phyloP scores from a whole-genome alignment of 2,329 filamentous ascomycete species.

The Beauveria bassiana region DNA sequence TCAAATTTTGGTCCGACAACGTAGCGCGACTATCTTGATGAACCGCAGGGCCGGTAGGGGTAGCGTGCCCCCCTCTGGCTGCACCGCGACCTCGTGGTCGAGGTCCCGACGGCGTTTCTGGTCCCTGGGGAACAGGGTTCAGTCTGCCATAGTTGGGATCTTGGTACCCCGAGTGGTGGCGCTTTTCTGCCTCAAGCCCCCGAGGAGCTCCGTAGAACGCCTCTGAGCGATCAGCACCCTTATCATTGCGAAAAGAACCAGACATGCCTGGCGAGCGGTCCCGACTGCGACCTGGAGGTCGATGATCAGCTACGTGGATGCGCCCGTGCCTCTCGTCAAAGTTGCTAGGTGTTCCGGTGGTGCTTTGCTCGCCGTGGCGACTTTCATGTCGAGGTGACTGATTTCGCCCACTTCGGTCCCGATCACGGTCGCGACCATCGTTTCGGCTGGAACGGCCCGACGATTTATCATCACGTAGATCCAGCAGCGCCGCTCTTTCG shows the following conservation, averaged over 20 bases:
- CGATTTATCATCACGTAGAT: conserved; percentile 28
- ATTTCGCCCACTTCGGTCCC: conserved; percentile 32
- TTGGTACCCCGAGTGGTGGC: conserved; percentile 34
- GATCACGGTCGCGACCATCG: conserved; percentile 38
- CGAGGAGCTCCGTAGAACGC: conserved; percentile 30
- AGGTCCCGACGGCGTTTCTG: conserved; percentile 48
- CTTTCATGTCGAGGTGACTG: conserved; percentile 42
- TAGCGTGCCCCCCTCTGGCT: conserved; percentile 28
- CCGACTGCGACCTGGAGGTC: conserved; percentile 24
- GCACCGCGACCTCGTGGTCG: conserved; percentile 41
- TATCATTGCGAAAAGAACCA: conserved; percentile 21
- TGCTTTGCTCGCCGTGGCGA: conserved; percentile 23
- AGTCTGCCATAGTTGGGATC: conserved; percentile 58
- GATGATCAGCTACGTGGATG: conserved; percentile 28
- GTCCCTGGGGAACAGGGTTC: conserved; percentile 40
- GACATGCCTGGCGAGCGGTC: conserved; percentile 25
- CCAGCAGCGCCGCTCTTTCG: conserved; percentile 38
- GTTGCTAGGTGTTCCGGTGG: conserved; percentile 23
- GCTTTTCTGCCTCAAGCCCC: conserved; percentile 43
- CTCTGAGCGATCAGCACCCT: conserved; percentile 29
- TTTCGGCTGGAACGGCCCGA: conserved; percentile 34
- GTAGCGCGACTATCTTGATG: conserved; percentile 36
- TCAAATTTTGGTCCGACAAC: conserved; percentile 31
- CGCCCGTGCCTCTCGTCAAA: conserved; percentile 42
- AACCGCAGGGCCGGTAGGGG: conserved; percentile 28